Evolutionary conservation across 2,329 filamentous ascomycete species (phyloP), one percentile per base, ranked within the genome.

Genomic region (Colletotrichum tropicicola): DNA sequence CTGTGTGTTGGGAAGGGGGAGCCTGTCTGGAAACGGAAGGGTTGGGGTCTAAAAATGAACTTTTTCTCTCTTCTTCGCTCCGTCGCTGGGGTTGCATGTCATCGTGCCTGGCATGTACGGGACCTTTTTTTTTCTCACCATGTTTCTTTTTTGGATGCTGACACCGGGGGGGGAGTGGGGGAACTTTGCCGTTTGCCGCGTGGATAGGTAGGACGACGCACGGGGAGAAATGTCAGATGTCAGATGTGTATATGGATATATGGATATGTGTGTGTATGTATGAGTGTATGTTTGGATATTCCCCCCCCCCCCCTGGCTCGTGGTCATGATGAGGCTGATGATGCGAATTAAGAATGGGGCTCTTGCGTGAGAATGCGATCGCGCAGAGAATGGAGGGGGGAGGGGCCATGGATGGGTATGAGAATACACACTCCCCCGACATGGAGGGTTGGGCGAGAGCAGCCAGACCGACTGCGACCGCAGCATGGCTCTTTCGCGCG

Each of bases 21-120:
- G n/a, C n/a, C n/a, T n/a, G n/a, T n/a, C n/a, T n/a, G n/a, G n/a
- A n/a, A n/a, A n/a, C n/a, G n/a, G n/a, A n/a, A n/a, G 44, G 19
- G 45, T 58, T 45, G 59, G 59, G 55, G 60, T 64, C 60, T 64
- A 60, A 64, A 64, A 64, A 53, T 59, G 60, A 59, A 48, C 27
- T 17, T 10, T 23, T n/a, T n/a, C 13, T 41, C 37, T 41, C 17
- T n/a, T 43, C 6, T 41, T 41, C n/a, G 39, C n/a, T 43, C 12
- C 10, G 10, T 43, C 39, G 39, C n/a, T 43, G 28, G 21, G 28
- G 15, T 35, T 17, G 19, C 43, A 27, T 45, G 19, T 23, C 43
- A 25, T 13, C 43, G 17, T 17, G n/a, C 17, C 15, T 17, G 15
- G 13, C 8, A 48, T 19, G 47, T 51, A 48, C 19, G 60, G 60